Evolutionary conservation across 306 rosid species (phyloP).

Genomic region (Quercus berberidifolia): DNA sequence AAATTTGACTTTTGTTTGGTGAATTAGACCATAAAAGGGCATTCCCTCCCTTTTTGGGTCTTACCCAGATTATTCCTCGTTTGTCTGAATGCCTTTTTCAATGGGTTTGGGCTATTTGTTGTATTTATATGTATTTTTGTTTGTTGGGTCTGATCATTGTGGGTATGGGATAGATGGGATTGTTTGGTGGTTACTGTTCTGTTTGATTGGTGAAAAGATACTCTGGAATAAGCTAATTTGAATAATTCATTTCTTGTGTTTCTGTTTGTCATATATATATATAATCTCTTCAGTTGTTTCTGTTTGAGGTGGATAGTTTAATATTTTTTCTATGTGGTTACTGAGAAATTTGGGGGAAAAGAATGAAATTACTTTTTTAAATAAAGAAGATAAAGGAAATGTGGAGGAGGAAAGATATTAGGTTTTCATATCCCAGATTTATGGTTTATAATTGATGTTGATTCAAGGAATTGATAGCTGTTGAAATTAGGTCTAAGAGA

Average conservation of each 20-base stretch:
- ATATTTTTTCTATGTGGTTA: neutral
- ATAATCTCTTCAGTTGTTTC: neutral
- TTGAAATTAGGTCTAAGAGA: neutral
- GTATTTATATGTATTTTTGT: neutral
- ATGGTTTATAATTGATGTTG: neutral
- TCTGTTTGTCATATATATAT: neutral
- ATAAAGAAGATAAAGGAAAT: neutral
- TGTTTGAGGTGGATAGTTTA: neutral
- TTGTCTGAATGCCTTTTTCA: neutral
- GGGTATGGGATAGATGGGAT: neutral
- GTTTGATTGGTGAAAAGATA: neutral
- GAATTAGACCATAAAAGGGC: neutral
- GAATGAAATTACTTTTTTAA: neutral
- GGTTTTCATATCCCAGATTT: neutral
- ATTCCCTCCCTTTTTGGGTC: neutral
- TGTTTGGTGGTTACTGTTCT: neutral
- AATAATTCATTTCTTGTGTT: neutral
- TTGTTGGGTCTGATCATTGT: conserved; percentile 6
- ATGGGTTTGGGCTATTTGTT: neutral
- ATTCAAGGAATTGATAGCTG: neutral
- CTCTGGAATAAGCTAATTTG: neutral
- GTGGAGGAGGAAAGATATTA: neutral
- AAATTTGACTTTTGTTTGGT: neutral
- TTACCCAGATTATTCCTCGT: neutral
- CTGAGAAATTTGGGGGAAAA: neutral